Conservation (phyloP, 2,329 filamentous ascomycete genomes). For the Aspergillus sp. region DNA sequence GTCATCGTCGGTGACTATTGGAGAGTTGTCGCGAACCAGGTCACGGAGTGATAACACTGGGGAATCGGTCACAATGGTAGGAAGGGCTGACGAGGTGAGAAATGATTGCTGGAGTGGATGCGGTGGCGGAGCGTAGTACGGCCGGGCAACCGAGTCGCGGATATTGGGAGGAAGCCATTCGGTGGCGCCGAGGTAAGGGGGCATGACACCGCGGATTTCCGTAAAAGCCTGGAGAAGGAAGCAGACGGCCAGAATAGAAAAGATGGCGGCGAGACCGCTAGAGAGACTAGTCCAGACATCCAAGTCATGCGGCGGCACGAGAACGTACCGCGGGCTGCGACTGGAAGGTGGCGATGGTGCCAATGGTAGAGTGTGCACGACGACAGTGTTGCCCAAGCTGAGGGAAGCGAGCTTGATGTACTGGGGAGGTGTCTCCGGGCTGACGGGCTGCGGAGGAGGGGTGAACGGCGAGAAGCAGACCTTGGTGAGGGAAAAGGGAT, state of each 20-base stretch:
- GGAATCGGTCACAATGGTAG: not conserved
- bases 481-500: slow-evolving; percentile 60
- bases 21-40: slow-evolving; percentile 28
- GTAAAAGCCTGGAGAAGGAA: slow-evolving; percentile 59
- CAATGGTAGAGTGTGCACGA: slow-evolving; percentile 77
- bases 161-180: slow-evolving; percentile 55
- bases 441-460: slow-evolving; percentile 51
- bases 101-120: slow-evolving; percentile 7
- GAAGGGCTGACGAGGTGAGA: slow-evolving; percentile 7
- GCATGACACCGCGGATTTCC: slow-evolving; percentile 61
- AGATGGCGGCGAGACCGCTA: slow-evolving; percentile 57
- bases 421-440: slow-evolving; percentile 50
- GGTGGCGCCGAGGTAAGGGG: slow-evolving; percentile 57
- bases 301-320: slow-evolving; percentile 60
- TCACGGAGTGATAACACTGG: not conserved
- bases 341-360: slow-evolving; percentile 43
- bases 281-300: slow-evolving; percentile 54
- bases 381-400: slow-evolving; percentile 74
- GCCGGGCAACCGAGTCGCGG: slow-evolving; percentile 41
- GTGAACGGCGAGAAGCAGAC: slow-evolving; percentile 52
- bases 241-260: slow-evolving; percentile 64
- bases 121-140: slow-evolving; percentile 36
- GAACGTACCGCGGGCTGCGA: slow-evolving; percentile 65
- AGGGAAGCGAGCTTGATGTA: slow-evolving; percentile 77
- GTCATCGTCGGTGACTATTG: not conserved